phyloP scores from a whole-genome alignment of 768 basidiomycete species.

The Filobasidium floriforme region DNA sequence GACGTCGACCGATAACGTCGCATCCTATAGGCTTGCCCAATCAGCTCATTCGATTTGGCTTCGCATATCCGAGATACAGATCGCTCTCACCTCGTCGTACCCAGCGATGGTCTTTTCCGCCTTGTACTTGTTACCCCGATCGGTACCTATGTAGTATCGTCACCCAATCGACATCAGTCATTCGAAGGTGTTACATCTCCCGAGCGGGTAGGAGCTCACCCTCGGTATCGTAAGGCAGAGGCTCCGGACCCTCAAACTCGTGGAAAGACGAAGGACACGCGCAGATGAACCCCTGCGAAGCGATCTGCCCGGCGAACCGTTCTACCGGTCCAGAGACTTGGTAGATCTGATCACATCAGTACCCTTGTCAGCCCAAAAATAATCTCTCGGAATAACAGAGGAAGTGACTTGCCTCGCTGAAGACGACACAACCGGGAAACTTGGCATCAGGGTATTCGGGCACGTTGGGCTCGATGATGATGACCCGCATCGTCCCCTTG shows the following conservation, averaged over 20 bases:
- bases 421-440: constrained; percentile 66
- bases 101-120: constrained; percentile 78
- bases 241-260: constrained; percentile 80
- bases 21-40: constrained; percentile 54
- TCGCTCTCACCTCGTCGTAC: constrained; percentile 66
- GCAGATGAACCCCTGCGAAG: constrained; percentile 63
- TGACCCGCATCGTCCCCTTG: constrained; percentile 66
- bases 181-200: too few species aligned
- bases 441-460: constrained; percentile 80
- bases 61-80: neutral
- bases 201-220: constrained; percentile 48
- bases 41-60: neutral
- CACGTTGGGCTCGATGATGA: constrained; percentile 68
- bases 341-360: constrained; percentile 55
- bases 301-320: constrained; percentile 78
- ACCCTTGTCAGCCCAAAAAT: neutral
- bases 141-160: constrained; percentile 58
- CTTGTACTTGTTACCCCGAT: constrained; percentile 92
- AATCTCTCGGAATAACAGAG: neutral
- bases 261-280: constrained; percentile 57
- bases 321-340: constrained; percentile 61
- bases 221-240: constrained; percentile 81
- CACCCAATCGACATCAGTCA: too few species aligned
- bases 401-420: constrained; percentile 53
- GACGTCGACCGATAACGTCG: constrained; percentile 66